Conservation (phyloP, 306 rosid genomes). For the Prinsepia uniflora region DNA sequence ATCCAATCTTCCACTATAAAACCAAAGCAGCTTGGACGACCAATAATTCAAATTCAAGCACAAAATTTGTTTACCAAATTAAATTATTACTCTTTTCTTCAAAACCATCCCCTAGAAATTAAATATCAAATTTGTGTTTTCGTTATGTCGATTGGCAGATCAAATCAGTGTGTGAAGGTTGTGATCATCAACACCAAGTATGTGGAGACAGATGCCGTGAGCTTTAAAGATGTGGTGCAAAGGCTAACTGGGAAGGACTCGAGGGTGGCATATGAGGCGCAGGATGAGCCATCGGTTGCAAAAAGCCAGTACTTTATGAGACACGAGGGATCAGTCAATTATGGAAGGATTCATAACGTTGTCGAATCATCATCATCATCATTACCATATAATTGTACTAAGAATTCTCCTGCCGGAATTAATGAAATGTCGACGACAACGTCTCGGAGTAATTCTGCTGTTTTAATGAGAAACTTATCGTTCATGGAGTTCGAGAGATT, state of each 20-base stretch:
- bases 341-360: neutral
- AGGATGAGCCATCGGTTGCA: neutral
- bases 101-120: neutral
- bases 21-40: neutral
- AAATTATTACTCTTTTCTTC: neutral
- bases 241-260: conserved; percentile 69
- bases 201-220: conserved; percentile 64
- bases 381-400: no score
- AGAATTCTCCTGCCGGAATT: neutral
- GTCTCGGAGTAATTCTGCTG: conserved; percentile 6
- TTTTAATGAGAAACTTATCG: conserved; percentile 44
- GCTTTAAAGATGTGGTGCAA: conserved; percentile 75
- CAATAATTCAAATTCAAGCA: neutral
- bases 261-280: neutral
- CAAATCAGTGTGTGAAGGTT: conserved; percentile 28
- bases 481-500: conserved; percentile 62
- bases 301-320: neutral
- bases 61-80: neutral
- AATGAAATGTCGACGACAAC: neutral
- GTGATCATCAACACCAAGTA: conserved; percentile 71
- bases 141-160: conserved; percentile 5
- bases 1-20: neutral
- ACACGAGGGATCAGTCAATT: neutral
- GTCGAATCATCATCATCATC: neutral
- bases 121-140: neutral